A percentile compares a stretch with the other conserved stretches of the same genome.
Conservation (phyloP, 1,139 yeast genomes). For the Protomyces inouyei region DNA sequence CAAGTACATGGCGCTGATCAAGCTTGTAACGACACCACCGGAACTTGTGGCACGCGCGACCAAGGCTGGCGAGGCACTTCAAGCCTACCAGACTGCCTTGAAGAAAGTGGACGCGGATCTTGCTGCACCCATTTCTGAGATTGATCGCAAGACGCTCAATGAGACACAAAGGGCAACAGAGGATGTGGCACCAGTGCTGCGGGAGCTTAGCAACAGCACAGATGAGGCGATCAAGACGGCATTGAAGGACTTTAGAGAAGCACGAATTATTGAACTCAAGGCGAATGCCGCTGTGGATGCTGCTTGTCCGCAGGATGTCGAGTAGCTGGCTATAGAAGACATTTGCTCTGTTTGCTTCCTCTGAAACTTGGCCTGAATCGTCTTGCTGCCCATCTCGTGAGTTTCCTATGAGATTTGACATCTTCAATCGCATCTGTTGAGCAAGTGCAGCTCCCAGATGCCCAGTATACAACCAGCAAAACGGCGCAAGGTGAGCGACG, state of each 20-base stretch:
- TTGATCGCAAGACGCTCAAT: background rate
- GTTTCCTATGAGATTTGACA: too few relatives aligned
- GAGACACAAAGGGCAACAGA: slow-evolving; percentile 5
- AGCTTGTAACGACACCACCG: slow-evolving; percentile 1
- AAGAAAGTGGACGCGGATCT: slow-evolving; percentile 3
- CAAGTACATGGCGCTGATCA: background rate
- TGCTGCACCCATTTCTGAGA: slow-evolving; percentile 1
- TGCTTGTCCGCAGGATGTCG: background rate
- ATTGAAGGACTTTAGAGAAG: background rate
- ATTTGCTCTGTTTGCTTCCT: too few relatives aligned
- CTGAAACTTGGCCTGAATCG: too few relatives aligned
- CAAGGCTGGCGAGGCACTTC: slow-evolving; percentile 8
- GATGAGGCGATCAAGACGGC: background rate
- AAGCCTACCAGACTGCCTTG: slow-evolving; percentile 3
- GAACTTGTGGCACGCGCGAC: background rate
- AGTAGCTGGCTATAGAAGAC: background rate
- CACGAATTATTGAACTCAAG: background rate
- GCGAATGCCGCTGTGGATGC: background rate
- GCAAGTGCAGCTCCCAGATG: background rate
- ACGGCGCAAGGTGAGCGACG: background rate
- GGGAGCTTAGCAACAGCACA: background rate
- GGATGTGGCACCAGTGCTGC: background rate
- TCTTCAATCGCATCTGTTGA: too few relatives aligned
- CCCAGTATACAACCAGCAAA: background rate
- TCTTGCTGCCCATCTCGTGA: too few relatives aligned